Evolutionary conservation across 2,329 filamentous ascomycete species (phyloP).

Genomic region (Fusarium poae): DNA sequence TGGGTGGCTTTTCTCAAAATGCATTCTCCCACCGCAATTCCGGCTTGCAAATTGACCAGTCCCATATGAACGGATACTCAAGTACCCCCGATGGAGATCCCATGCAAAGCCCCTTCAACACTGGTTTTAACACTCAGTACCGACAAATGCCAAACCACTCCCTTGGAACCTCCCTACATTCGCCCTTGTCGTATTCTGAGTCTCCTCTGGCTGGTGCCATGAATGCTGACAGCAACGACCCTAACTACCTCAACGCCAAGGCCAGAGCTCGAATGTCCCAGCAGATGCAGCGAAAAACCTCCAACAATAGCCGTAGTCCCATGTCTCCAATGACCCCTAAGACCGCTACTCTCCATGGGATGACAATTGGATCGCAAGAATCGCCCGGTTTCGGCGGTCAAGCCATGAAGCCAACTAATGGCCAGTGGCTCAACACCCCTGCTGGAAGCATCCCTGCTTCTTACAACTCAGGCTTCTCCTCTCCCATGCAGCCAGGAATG

Average conservation of each 20-base stretch:
- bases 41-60: conserved; percentile 62
- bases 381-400: conserved; percentile 80
- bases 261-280: conserved; percentile 70
- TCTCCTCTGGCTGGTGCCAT: conserved; percentile 62
- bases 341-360: conserved; percentile 79
- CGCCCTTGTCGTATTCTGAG: conserved; percentile 57
- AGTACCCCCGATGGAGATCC: conserved; percentile 92
- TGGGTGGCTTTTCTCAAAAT: conserved; percentile 66
- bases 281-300: conserved; percentile 78
- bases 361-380: conserved; percentile 77
- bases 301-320: conserved; percentile 75
- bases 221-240: conserved; percentile 63
- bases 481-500: conserved; percentile 77
- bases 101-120: conserved; percentile 89
- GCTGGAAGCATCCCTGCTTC: conserved; percentile 84
- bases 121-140: conserved; percentile 85
- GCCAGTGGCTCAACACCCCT: conserved; percentile 90
- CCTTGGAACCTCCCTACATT: conserved; percentile 65
- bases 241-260: conserved; percentile 73
- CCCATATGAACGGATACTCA: conserved; percentile 84
- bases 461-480: conserved; percentile 89
- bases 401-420: conserved; percentile 88
- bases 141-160: conserved; percentile 73
- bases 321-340: conserved; percentile 82
- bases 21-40: conserved; percentile 69